Evolutionary conservation across 768 basidiomycete genomes (phyloP).

Genomic region (Rhizopogon salebrosus): DNA sequence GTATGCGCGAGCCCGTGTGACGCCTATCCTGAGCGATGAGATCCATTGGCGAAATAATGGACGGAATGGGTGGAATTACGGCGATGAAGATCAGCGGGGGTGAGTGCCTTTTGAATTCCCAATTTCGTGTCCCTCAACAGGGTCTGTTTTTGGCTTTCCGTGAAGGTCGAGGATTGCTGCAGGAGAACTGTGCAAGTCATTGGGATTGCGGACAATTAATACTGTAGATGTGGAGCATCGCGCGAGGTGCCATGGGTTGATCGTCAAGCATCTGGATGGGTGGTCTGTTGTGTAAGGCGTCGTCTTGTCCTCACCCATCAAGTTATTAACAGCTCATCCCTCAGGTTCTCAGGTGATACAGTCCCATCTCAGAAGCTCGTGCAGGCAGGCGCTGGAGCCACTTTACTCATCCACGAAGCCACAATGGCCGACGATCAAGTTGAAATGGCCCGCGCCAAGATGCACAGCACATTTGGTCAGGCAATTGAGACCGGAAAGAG

Average conservation of each 20-base stretch:
- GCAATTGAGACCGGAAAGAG: conserved; percentile 72
- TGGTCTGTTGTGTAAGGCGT: conserved; percentile 38
- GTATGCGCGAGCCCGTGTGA: conserved; percentile 43
- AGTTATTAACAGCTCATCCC: not conserved
- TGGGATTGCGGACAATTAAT: conserved; percentile 55
- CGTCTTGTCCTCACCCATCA: not conserved
- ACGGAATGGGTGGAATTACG: not conserved
- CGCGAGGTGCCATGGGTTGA: conserved; percentile 65
- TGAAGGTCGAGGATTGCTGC: conserved; percentile 41
- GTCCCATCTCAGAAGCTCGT: conserved; percentile 67
- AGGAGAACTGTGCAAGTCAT: conserved; percentile 38
- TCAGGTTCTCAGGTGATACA: conserved; percentile 91
- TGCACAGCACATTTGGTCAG: conserved; percentile 87
- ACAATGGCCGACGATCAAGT: conserved; percentile 85
- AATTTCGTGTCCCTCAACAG: not conserved
- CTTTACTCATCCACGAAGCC: conserved; percentile 90
- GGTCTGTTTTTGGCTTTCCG: not conserved
- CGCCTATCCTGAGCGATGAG: conserved; percentile 51
- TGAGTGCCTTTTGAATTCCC: not conserved
- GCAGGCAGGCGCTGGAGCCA: conserved; percentile 57
- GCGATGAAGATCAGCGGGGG: not conserved
- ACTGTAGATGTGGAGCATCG: conserved; percentile 76
- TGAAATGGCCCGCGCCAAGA: conserved; percentile 67
- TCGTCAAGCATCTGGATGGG: conserved; percentile 59
- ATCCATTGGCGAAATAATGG: conserved; percentile 42